Evolutionary conservation across 805 yeast genomes (phyloP), one percentile per base, ranked within the genome.

Genomic region (Ogataea trehaloabstinens): DNA sequence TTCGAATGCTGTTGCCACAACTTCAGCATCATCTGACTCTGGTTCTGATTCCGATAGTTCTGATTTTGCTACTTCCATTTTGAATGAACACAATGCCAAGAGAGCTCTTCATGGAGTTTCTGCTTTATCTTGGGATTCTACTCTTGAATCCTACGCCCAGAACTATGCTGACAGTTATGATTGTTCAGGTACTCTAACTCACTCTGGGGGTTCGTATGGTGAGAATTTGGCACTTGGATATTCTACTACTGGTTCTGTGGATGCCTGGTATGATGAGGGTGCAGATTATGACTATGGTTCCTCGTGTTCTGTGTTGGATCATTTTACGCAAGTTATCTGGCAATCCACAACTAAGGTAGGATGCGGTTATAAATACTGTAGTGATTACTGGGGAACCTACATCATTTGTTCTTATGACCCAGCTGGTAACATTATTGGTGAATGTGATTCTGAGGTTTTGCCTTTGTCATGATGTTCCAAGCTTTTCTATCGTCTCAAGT

Each of bases 281-380:
- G 40, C 52, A 8, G 43, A 58, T 37, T 85, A 82, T 63, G 64
- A 75, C 60, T 83, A 61, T 64, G 55, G 61, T 33, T 61, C 73
- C 35, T 77, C 80, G 20, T 80, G 76, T 40, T 68, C 63, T 49
- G 70, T 70, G 39, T 68, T 63, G 40, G 69, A 70, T 40, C 95
- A 85, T 58, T 85, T 85, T 67, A 83, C 91, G 12, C 91, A 85
- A 63, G 55, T 83, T 24, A 74, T 85, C 19, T 85, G 95, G 95
- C 74, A 74, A 45, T 52, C 70, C 6, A 65, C 84, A 28, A 63
- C 76, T 6, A 62, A 74, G 48, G 61, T 85, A 15, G 95, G 93
- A 35, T 85, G 95, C 69, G 87, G 78, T 37, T 59, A 56, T 43
- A 71, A 74, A 28, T 43, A 56, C 34, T 78, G 83, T 60, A 53